phyloP scores from a whole-genome alignment of 345 rosid species.

The Leavenworthia alabamica region DNA sequence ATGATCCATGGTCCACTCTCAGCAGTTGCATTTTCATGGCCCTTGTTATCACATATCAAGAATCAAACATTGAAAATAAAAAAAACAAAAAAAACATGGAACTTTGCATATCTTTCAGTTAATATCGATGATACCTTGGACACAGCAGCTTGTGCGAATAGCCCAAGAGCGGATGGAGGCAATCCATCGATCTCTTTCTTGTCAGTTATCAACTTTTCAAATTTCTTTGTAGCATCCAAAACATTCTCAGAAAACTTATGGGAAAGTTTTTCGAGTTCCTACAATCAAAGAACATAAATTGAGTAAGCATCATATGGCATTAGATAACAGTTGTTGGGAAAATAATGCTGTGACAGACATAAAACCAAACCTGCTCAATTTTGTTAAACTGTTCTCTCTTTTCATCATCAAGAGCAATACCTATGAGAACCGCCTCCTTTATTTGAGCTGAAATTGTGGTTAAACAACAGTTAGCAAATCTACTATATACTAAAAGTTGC shows the following conservation, averaged over 20 bases:
- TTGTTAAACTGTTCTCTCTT: constrained; percentile 78
- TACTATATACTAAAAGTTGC: neutral
- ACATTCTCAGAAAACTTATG: constrained; percentile 82
- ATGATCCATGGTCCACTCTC: constrained; percentile 86
- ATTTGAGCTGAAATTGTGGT: constrained; percentile 45
- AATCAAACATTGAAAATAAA: neutral
- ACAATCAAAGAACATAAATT: constrained; percentile 20
- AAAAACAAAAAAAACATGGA: neutral
- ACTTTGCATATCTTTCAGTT: neutral
- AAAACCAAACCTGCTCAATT: constrained; percentile 62
- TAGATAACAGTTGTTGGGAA: neutral
- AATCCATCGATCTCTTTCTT: constrained; percentile 81
- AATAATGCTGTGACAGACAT: neutral
- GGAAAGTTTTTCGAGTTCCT: constrained; percentile 79
- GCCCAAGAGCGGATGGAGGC: constrained; percentile 72
- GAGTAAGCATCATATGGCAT: neutral
- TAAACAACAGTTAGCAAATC: constrained; percentile 8
- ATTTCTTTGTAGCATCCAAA: constrained; percentile 86
- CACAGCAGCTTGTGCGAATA: constrained; percentile 83
- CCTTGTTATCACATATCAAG: constrained; percentile 37
- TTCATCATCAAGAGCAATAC: constrained; percentile 80
- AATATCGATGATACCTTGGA: constrained; percentile 51
- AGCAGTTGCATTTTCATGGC: constrained; percentile 73
- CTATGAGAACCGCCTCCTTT: constrained; percentile 80
- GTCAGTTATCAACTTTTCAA: constrained; percentile 72